Percentiles rank a stretch among this genome's conserved stretches.
Evolutionary conservation across 75 land plant genomes (phyloP).

Genomic region (Chamaecyparis obtusa): DNA sequence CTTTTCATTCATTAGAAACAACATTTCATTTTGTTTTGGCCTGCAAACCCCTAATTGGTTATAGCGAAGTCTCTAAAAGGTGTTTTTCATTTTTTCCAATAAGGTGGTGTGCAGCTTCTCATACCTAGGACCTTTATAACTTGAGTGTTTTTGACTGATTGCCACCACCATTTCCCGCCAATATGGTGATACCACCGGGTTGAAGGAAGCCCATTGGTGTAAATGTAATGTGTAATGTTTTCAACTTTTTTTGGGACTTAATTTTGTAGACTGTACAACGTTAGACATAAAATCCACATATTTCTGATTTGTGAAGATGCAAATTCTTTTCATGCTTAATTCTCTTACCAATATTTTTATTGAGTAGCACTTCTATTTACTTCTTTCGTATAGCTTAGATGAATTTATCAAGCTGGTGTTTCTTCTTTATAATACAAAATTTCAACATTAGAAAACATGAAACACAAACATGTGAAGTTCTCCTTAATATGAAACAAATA

Average conservation of each 20-base stretch:
- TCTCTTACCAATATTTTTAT: neutral
- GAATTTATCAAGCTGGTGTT: neutral
- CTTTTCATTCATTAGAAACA: no score
- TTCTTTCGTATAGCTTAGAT: neutral
- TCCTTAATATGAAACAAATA: neutral
- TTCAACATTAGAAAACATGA: neutral
- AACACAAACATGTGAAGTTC: neutral
- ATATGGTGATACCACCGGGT: no score
- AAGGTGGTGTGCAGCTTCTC: no score
- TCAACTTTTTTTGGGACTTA: neutral
- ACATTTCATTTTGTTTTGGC: no score
- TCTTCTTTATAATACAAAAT: neutral
- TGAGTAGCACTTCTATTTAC: neutral
- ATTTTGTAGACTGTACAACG: neutral
- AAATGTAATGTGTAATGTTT: no score
- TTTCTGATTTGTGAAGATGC: neutral
- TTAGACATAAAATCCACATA: neutral
- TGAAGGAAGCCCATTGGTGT: no score
- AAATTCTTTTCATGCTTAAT: neutral
- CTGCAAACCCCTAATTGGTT: no score
- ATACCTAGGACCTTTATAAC: no score
- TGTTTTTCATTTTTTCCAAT: no score
- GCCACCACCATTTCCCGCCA: no score
- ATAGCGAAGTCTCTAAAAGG: no score
- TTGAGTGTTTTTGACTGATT: no score